Percentiles rank a stretch among this genome's conserved stretches.
These are phyloP conservation scores for Microsporum canis DNA, from an alignment of 2,329 filamentous ascomycete genomes.

Conservation along the genomic window DNA sequence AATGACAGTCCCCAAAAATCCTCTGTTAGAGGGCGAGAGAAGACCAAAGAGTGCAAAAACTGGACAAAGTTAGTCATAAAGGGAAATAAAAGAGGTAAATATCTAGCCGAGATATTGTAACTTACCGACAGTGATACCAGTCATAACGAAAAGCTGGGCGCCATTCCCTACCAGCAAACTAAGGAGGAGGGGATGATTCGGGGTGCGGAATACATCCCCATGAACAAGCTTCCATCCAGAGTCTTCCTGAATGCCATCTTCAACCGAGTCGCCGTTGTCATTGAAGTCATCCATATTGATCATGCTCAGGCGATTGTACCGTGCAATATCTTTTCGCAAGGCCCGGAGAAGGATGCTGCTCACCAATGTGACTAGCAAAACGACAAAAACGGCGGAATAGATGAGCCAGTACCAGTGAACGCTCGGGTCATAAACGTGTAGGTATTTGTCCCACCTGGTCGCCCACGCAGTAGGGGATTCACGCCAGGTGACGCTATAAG, in stretches of 20 bases:
- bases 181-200: slow-evolving; percentile 68
- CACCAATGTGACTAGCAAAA: slow-evolving; percentile 83
- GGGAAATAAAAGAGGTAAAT: not conserved
- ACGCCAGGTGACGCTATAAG: slow-evolving; percentile 85
- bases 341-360: slow-evolving; percentile 83
- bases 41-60: slow-evolving; percentile 88
- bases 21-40: slow-evolving; percentile 88
- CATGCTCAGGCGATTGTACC: slow-evolving; percentile 89
- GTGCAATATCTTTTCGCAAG: slow-evolving; percentile 84
- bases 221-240: slow-evolving; percentile 98
- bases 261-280: slow-evolving; percentile 59
- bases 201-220: slow-evolving; percentile 89
- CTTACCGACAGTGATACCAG: slow-evolving; percentile 70
- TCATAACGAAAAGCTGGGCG: slow-evolving; percentile 95
- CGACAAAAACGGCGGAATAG: slow-evolving; percentile 88
- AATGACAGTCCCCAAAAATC: slow-evolving; percentile 85
- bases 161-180: slow-evolving; percentile 86
- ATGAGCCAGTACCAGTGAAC: slow-evolving; percentile 99
- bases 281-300: slow-evolving; percentile 83
- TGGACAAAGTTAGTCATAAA: slow-evolving; percentile 13
- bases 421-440: slow-evolving; percentile 93
- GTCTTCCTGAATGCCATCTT: slow-evolving; percentile 93
- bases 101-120: not conserved
- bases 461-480: slow-evolving; percentile 81
- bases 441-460: slow-evolving; percentile 96